Conservation (phyloP, 768 basidiomycete species). For the Tulasnella sp. region DNA sequence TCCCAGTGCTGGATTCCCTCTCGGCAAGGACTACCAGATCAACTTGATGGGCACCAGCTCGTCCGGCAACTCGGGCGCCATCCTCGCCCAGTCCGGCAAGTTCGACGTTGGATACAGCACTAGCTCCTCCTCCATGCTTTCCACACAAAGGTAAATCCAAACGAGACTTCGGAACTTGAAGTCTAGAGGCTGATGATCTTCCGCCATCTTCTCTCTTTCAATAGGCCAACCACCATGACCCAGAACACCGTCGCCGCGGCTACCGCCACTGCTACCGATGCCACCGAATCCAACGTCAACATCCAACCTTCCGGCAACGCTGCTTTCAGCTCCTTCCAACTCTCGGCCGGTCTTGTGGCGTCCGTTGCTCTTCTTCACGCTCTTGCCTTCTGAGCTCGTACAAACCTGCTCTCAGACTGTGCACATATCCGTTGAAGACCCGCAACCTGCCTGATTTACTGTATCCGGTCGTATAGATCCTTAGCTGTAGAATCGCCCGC, state of each 20-base stretch:
- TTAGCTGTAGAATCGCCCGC: not conserved
- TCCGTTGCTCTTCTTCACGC: conserved; percentile 12
- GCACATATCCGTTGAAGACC: not conserved
- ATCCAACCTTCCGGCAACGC: conserved; percentile 16
- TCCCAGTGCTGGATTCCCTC: conserved; percentile 16
- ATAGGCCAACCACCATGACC: conserved; percentile 25
- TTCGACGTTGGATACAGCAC: conserved; percentile 12
- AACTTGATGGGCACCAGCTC: conserved; percentile 10
- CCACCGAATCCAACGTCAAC: conserved; percentile 17
- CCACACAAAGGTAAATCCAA: not conserved
- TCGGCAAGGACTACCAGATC: conserved; percentile 14
- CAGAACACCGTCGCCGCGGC: not conserved
- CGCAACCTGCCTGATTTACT: not conserved
- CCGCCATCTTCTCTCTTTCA: not conserved
- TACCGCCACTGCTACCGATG: conserved; percentile 3
- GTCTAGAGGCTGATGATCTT: not conserved
- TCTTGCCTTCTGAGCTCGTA: conserved; percentile 15
- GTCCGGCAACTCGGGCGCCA: not conserved
- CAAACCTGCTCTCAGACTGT: not conserved
- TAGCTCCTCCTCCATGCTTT: not conserved
- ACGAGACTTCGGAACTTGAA: not conserved
- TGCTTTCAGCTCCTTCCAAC: conserved; percentile 21
- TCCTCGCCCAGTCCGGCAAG: conserved; percentile 23
- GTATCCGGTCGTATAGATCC: not conserved
- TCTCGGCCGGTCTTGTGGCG: conserved; percentile 16